These are phyloP conservation scores for Nadsonia commutata DNA, from an alignment of 1,139 yeast genomes.

Conservation along the genomic window DNA sequence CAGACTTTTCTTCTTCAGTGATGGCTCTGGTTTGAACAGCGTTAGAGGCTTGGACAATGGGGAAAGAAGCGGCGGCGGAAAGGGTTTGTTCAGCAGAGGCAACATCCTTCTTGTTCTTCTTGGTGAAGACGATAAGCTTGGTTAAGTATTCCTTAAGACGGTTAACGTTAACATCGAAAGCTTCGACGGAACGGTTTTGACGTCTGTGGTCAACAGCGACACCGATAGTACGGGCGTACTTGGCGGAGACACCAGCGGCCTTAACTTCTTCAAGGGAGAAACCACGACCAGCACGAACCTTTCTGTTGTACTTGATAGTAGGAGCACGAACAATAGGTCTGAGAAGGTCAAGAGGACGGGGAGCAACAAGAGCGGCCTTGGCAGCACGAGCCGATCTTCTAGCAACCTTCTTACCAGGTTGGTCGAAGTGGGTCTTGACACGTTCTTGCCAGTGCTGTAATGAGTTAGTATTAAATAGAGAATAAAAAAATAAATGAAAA, in stretches of 20 bases:
- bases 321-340: constrained; percentile 99
- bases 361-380: constrained; percentile 92
- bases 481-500: too few species aligned
- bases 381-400: constrained; percentile 91
- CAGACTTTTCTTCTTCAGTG: constrained; percentile 58
- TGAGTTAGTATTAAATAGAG: too few species aligned
- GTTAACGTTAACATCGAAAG: constrained; percentile 85
- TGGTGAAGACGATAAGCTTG: constrained; percentile 91
- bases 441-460: constrained; percentile 99
- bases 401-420: constrained; percentile 96
- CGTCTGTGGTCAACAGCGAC: constrained; percentile 99
- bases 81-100: constrained; percentile 57
- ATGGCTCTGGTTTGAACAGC: constrained; percentile 86
- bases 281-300: constrained; percentile 99
- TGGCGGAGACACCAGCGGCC: constrained; percentile 92
- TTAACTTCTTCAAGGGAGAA: constrained; percentile 96
- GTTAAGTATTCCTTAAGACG: constrained; percentile 95
- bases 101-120: constrained; percentile 50
- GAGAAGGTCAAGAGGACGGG: constrained; percentile 91
- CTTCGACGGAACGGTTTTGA: constrained; percentile 95
- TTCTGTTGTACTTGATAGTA: constrained; percentile 97
- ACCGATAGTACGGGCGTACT: constrained; percentile 97
- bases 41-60: constrained; percentile 64
- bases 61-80: constrained; percentile 74
- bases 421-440: constrained; percentile 98